Base-by-base conservation (phyloP, 2,329 filamentous ascomycete species). In the Trichoderma gracile region DNA sequence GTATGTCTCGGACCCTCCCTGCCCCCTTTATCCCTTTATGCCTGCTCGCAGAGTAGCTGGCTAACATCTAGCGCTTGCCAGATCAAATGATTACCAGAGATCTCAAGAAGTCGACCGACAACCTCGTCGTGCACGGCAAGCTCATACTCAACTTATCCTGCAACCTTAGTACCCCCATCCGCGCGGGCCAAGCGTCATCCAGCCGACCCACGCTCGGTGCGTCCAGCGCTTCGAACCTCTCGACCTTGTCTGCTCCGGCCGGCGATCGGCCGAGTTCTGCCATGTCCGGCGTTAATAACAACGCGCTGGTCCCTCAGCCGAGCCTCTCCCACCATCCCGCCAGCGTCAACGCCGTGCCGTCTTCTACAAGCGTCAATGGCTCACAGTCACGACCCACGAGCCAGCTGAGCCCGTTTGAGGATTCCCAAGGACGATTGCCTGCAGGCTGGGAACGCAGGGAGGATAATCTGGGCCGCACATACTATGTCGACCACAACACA, bases 81-180 rank as follows among this genome's bases (percentile, higher is more conserved):
- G 85, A 98, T 87, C 93, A 98, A 80, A 99, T 98, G 94, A 91
- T 99, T 74, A 98, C 95, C 57, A 85, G 93, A 70, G 95, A 99
- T 76, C 84, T 99, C 40, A 97, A 98, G 76, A 98, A 97, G 78
- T 97, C 95, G 6, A 97, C 93, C 66, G 95, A 99, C 76, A 98
- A 98, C 75, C 87, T 99, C 55, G 93, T 98, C 64, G 95, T 99
- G 40, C 93, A 99, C 75, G 95, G 95, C 68, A 98, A 98, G 79
- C 86, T 99, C 63, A 99, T 99, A 72, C 87, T 99, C 68, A 98
- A 96, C 76, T 82, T 99, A 14, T 97, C 94, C 12, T 97, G 94
- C 58, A 97, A 99, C 75, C 84, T 98, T 21, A 82, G 85, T 49
- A 79, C 86, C 17, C 91, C 93, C 7, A 85, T 89, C 67, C 86